phyloP scores from a whole-genome alignment of 164 flowering plant genomes.

The Berberis thunbergii region DNA sequence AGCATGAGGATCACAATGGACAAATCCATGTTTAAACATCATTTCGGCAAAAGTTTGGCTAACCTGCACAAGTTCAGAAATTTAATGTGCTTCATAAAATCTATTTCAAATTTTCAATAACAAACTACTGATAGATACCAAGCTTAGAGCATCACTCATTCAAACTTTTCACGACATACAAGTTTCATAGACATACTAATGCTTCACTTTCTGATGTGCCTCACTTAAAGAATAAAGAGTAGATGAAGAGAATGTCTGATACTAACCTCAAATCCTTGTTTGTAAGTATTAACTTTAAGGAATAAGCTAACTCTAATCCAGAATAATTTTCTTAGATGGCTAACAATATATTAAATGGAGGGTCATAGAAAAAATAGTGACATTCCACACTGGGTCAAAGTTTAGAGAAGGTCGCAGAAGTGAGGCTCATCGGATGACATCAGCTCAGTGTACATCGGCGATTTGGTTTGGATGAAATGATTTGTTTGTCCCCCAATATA shows the following conservation, averaged over 20 bases:
- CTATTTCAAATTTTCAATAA: background rate
- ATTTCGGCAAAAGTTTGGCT: conserved; percentile 90
- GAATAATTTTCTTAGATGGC: too few species aligned
- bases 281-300: too few species aligned
- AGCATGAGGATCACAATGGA: conserved; percentile 98
- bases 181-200: too few species aligned
- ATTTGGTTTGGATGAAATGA: too few species aligned
- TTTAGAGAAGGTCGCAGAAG: background rate
- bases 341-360: background rate
- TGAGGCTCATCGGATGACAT: background rate
- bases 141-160: background rate
- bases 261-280: too few species aligned
- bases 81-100: background rate
- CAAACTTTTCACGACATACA: background rate
- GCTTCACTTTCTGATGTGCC: too few species aligned
- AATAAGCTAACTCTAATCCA: too few species aligned
- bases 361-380: background rate
- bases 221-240: too few species aligned
- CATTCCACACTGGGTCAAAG: background rate
- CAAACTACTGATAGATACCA: background rate
- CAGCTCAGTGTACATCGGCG: background rate
- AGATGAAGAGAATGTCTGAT: too few species aligned
- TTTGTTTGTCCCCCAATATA: background rate
- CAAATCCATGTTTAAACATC: conserved; percentile 97
- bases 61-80: conserved; percentile 37